Base-by-base conservation (phyloP, 75 land plant species). In the Isoetes taiwanensis region DNA sequence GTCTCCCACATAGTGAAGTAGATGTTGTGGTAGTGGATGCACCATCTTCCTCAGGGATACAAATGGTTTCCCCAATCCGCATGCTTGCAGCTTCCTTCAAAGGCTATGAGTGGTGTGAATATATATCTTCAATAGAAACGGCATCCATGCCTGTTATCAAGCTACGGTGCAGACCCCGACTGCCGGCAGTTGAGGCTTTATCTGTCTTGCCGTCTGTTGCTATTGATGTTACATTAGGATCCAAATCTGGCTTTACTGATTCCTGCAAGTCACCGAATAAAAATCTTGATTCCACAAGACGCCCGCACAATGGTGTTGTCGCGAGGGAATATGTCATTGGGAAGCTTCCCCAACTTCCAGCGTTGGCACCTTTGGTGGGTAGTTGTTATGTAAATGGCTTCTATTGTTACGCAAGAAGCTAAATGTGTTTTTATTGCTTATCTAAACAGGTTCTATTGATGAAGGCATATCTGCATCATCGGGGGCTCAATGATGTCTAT, bases 361-460 rank as follows among this genome's bases (percentile, higher is more conserved):
- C 75, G n/a, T 52, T 75, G 52, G 77, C 74, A 24, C 77, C 77
- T 30, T 43, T 75, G 76, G 77, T 75, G 62, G n/a, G 66, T 23
- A 17, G 8, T n/a, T 14, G 19, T 52, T 46, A 2, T 39, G 26
- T 33, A 28, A n/a, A n/a, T n/a, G n/a, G n/a, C n/a, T n/a, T n/a
- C n/a, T n/a, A n/a, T n/a, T n/a, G n/a, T n/a, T n/a, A n/a, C n/a
- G n/a, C n/a, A n/a, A n/a, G n/a, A n/a, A n/a, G n/a, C n/a, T n/a
- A n/a, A n/a, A n/a, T n/a, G n/a, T 31, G 9, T 53, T 20, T 42
- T 21, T 42, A 50, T 31, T 3, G 14, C n/a, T n/a, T n/a, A n/a
- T n/a, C n/a, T 38, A 11, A 14, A 21, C 74, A 75, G 77, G 77
- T 71, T 16, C 60, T 75, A 30, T 41, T 75, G 29, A 37, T 75